A percentile compares a stretch with the other conserved stretches of the same genome.
These are phyloP conservation scores for Coniochaeta sp. DNA, from an alignment of 2,329 filamentous ascomycete species.

Conservation along the genomic window DNA sequence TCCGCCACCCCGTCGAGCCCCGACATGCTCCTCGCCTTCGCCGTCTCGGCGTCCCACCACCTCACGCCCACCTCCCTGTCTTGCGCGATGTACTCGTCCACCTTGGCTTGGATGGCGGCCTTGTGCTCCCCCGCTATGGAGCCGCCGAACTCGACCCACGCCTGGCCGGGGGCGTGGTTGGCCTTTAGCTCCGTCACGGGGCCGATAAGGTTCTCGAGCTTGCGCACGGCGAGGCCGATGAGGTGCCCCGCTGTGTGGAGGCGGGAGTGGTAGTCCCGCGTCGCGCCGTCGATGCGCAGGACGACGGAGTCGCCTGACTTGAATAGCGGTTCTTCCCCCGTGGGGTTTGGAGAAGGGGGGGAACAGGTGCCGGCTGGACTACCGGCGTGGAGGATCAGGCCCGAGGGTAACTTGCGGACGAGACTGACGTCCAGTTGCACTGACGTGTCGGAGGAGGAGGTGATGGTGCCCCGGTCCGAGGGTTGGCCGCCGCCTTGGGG, in stretches of 20 bases:
- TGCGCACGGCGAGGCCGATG: conserved; percentile 59
- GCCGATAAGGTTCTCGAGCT: conserved; percentile 43
- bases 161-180: conserved; percentile 61
- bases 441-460: conserved; percentile 13
- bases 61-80: conserved; percentile 51
- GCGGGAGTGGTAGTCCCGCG: conserved; percentile 57
- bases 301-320: conserved; percentile 34
- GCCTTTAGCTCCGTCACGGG: conserved; percentile 63
- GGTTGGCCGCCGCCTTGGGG: conserved; percentile 71
- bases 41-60: conserved; percentile 1
- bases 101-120: conserved; percentile 50
- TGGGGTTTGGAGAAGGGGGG: conserved; percentile 5
- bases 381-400: conserved; percentile 60
- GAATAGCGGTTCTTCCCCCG: conserved; percentile 23
- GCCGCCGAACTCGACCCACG: conserved; percentile 62
- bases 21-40: not conserved
- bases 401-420: conserved; percentile 48
- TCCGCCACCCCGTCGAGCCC: not conserved
- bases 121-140: conserved; percentile 59
- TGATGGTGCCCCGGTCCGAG: conserved; percentile 57
- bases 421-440: conserved; percentile 43
- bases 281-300: conserved; percentile 54
- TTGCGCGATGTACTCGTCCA: conserved; percentile 50
- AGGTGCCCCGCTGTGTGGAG: conserved; percentile 71
- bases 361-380: conserved; percentile 32